Conservation (phyloP, 2,329 filamentous ascomycete genomes). For the Harringtonia lauricola region DNA sequence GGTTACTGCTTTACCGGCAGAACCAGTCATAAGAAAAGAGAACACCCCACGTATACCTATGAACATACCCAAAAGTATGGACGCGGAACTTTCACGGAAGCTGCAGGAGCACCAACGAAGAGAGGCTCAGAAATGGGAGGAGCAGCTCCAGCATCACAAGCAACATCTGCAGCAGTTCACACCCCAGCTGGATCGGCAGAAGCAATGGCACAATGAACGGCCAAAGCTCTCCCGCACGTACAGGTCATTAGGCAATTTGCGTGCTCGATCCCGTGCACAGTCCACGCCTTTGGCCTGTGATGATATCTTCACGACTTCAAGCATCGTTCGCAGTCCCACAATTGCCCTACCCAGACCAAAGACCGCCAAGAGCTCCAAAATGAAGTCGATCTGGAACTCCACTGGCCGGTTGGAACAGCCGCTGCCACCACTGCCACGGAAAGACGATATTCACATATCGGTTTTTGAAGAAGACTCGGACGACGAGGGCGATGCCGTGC, state of each 20-base stretch:
- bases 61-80: background rate
- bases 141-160: conserved; percentile 7
- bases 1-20: background rate
- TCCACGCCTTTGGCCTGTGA: background rate
- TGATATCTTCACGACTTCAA: background rate
- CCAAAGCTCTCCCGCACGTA: conserved; percentile 5
- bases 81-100: background rate
- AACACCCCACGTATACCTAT: no score
- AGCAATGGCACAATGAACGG: background rate
- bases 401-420: background rate
- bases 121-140: background rate
- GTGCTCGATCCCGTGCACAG: conserved; percentile 5
- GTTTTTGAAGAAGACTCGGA: conserved; percentile 13
- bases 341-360: background rate
- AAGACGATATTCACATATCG: conserved; percentile 3
- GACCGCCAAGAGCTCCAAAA: background rate
- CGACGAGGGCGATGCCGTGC: conserved; percentile 10
- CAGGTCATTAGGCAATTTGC: conserved; percentile 10
- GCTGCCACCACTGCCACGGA: background rate
- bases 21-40: no score
- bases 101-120: background rate
- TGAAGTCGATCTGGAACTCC: conserved; percentile 3
- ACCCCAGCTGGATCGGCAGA: background rate
- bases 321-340: background rate
- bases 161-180: conserved; percentile 9